A percentile compares a stretch with the other conserved stretches of the same genome.
Evolutionary conservation across 1,139 yeast genomes (phyloP).

Genomic region (Yamadazyma jaroonii): DNA sequence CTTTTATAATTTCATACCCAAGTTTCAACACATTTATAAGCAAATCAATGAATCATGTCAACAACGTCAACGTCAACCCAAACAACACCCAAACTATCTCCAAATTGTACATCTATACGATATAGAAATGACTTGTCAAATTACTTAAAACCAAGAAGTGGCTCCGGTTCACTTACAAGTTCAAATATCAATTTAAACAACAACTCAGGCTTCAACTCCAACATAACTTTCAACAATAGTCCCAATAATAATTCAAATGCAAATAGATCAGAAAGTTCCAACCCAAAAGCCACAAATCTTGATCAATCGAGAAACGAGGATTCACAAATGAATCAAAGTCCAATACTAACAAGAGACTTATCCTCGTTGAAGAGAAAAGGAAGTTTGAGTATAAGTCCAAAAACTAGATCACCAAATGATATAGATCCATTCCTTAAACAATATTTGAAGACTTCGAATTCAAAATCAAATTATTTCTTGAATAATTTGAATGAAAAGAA

Average conservation of each 20-base stretch:
- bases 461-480: slow-evolving; percentile 8
- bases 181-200: background rate
- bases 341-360: too few relatives aligned
- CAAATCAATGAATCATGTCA: slow-evolving; percentile 8
- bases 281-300: background rate
- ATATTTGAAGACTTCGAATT: slow-evolving; percentile 11
- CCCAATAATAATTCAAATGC: too few relatives aligned
- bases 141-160: slow-evolving; percentile 1
- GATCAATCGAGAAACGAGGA: too few relatives aligned
- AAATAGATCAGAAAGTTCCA: too few relatives aligned
- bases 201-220: background rate
- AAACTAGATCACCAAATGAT: background rate
- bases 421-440: slow-evolving; percentile 13
- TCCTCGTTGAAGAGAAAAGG: background rate
- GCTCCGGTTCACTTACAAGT: background rate
- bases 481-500: slow-evolving; percentile 1
- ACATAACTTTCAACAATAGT: too few relatives aligned
- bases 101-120: slow-evolving; percentile 9
- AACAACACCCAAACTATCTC: slow-evolving; percentile 15
- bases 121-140: slow-evolving; percentile 4
- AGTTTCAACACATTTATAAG: too few relatives aligned
- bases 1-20: too few relatives aligned
- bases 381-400: slow-evolving; percentile 1
- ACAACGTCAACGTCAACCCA: slow-evolving; percentile 15
- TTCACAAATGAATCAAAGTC: too few relatives aligned